Evolutionary conservation across 306 rosid species (phyloP), one percentile per base, ranked within the genome.

Genomic region (Inga leiocalycina): DNA sequence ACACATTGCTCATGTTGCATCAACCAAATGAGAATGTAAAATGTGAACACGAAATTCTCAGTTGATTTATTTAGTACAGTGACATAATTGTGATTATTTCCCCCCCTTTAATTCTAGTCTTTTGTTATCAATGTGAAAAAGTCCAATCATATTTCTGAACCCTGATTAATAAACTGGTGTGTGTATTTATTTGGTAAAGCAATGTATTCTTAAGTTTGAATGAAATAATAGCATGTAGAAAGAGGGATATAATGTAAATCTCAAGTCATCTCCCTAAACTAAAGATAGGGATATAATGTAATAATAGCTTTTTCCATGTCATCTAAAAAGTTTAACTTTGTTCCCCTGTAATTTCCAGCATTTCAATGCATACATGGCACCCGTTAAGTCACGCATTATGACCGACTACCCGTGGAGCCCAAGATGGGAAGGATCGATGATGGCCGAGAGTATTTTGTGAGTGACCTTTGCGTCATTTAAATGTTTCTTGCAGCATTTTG

Each of bases 371-470:
- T 89, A 85, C 32, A 86, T 90, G 80, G 89, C 81, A 74, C 96
- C 92, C 30, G 75, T 87, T 41, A 92, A 90, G 75, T 91, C 93
- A 0, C 77, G 80, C 44, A 86, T 70, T 24, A 32, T 90, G 57
- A 78, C 69, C 10, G 90, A 90, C 19, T 92, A 78, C 79, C 96
- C 92, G 17, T 92, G 92, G 91, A 90, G 93, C 80, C 92, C 96
- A 4, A 87, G 96, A 83, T 92, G 96, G 96, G 92, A 90, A 78
- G 66, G 79, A 61, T 74, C 85, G 4, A 68, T 13, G 67, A 92
- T 92, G 93, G 92, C 92, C 16, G 96, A 87, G 81, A 84, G 87
- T 71, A 90, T 90, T 49, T 86, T 81, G 96, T 92, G 83, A 88
- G 93, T 88, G 37, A 43, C 8, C 35, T 4, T 5, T 17, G 27